Percentiles rank a stretch among this genome's conserved stretches.
Conservation (phyloP, 306 rosid genomes). For the Rubus idaeus region DNA sequence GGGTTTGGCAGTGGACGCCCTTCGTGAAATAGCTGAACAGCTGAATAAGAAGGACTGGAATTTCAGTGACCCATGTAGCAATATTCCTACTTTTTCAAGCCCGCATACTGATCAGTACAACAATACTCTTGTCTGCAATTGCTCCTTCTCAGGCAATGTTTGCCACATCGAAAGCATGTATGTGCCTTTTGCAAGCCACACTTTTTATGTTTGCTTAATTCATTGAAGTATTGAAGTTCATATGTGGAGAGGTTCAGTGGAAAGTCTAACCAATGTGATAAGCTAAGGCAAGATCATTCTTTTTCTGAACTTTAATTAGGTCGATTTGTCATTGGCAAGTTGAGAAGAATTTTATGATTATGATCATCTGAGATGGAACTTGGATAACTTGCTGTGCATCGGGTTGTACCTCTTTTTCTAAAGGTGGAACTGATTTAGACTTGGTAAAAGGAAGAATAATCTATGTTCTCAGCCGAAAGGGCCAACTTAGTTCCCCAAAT, state of each 20-base stretch:
- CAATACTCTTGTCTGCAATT: constrained; percentile 25
- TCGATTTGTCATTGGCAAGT: not conserved
- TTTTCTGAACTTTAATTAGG: not conserved
- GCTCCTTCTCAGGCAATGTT: constrained; percentile 20
- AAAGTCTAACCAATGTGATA: not conserved
- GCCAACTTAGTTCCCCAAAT: not conserved
- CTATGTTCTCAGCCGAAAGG: not conserved
- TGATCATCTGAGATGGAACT: not conserved
- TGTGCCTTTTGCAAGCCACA: not conserved
- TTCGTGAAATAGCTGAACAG: constrained; percentile 27
- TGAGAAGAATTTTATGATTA: not conserved
- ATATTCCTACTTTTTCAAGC: constrained; percentile 7
- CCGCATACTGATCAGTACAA: constrained; percentile 17
- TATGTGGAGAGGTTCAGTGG: not conserved
- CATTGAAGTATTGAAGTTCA: not conserved
- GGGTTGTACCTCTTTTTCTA: not conserved
- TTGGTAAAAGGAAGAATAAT: not conserved
- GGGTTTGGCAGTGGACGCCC: constrained; percentile 23
- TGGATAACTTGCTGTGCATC: not conserved
- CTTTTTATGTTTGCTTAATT: not conserved
- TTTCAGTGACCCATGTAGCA: constrained; percentile 22
- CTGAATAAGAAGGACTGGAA: constrained; percentile 30
- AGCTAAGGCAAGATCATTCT: not conserved
- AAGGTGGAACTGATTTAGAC: not conserved
- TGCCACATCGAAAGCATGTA: constrained; percentile 29